Percentiles rank a stretch among this genome's conserved stretches.
Conservation (phyloP, 352 stramenopile genomes). For the Sclerospora graminicola region DNA sequence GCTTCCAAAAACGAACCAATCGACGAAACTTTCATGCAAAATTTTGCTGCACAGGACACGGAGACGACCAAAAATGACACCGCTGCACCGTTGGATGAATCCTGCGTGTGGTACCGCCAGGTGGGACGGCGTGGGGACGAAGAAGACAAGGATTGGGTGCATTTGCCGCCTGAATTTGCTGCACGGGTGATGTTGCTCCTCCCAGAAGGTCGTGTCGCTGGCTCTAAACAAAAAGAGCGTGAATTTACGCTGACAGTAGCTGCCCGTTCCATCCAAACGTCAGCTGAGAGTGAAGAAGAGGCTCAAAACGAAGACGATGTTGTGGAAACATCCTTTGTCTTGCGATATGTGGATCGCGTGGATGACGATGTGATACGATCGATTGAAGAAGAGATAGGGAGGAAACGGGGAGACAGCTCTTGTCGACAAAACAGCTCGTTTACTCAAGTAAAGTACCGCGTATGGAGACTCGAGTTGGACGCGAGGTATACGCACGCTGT, state of each 20-base stretch:
- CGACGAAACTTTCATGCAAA: slow-evolving; percentile 15
- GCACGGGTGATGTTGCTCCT: slow-evolving; percentile 63
- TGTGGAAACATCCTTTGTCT: slow-evolving; percentile 51
- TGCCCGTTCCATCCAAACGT: neutral
- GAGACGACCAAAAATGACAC: neutral
- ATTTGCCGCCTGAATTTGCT: slow-evolving; percentile 57
- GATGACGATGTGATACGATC: slow-evolving; percentile 20
- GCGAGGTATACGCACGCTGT: slow-evolving; percentile 44
- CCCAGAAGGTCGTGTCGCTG: slow-evolving; percentile 38
- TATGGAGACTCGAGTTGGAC: slow-evolving; percentile 78
- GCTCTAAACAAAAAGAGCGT: slow-evolving; percentile 44
- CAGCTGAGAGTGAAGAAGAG: neutral
- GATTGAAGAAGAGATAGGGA: slow-evolving; percentile 17
- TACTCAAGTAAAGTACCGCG: slow-evolving; percentile 15
- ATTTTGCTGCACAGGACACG: slow-evolving; percentile 13
- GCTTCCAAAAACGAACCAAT: neutral
- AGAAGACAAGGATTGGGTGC: slow-evolving; percentile 57
- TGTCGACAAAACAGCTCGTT: slow-evolving; percentile 7
- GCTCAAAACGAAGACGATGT: slow-evolving; percentile 7
- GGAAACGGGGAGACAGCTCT: neutral
- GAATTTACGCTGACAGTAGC: slow-evolving; percentile 52
- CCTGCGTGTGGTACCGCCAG: slow-evolving; percentile 16
- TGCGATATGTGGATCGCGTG: slow-evolving; percentile 52
- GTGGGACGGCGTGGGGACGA: slow-evolving; percentile 13
- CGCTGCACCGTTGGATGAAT: neutral